Base-by-base conservation (phyloP, 352 stramenopile species). In the Phytophthora ramorum region DNA sequence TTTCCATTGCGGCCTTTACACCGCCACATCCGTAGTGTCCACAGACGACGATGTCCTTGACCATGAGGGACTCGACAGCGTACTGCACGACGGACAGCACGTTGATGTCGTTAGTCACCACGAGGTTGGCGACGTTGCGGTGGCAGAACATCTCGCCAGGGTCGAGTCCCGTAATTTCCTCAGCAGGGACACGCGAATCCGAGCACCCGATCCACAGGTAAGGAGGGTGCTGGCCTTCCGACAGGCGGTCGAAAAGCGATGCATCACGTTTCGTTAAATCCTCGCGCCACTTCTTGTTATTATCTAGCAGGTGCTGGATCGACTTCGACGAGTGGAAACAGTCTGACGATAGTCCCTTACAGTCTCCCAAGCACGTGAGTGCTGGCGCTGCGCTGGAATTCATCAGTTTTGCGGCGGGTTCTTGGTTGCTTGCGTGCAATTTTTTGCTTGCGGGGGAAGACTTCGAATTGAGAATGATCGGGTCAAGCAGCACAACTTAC, bases 21-120 rank as follows among this genome's bases (percentile, higher is more conserved):
- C 92, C 92, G 34, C 92, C 92, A 63, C 92, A 98, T 40, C 95
- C 91, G 71, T 98, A 98, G 72, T 98, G 90, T 7, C 92, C 92
- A 56, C 86, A 96, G 14, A 98, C 83, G 51, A 98, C 94, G 56
- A 98, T 97, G 73, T 98, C 81, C 60, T 92, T 95, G 24, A 98
- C 91, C 57, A 96, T 90, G 22, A 98, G 76, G 35, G 93, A 75
- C 58, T 97, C 90, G 43, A 98, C 88, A 17, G 88, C 92, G 66
- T 91, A 93, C 58, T 93, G 80, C 44, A 90, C 71, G 41, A 89
- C 76, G 3, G 79, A 81, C 12, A 89, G 62, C 30, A 75, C 82
- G 78, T 74, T 91, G 43, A 93, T 75, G 63, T 91, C 79, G 63
- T 88, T 89, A 46, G 58, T 73, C n/a, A 88, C 80, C 43, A 91